Conservation (phyloP, 108 stramenopile species). For the Skeletonema tropicum region DNA sequence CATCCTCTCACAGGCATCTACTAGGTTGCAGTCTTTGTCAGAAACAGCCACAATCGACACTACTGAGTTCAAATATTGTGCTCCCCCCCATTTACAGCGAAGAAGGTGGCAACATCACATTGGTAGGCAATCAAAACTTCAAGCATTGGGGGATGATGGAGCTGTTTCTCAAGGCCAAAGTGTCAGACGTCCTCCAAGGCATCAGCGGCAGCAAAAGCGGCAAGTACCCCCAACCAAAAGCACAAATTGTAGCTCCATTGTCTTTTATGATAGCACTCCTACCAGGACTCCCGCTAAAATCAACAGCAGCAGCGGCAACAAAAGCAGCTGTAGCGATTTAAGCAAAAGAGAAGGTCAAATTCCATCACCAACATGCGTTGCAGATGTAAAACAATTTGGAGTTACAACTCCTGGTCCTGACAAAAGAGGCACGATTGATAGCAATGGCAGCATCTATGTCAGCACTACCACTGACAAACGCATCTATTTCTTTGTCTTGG, state of each 20-base stretch:
- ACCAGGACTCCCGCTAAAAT: background rate
- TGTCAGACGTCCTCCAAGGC: background rate
- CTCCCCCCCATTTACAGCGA: background rate
- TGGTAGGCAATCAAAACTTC: background rate
- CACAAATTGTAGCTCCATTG: conserved; percentile 7
- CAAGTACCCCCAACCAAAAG: background rate
- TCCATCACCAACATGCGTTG: background rate
- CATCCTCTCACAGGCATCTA: conserved; percentile 16
- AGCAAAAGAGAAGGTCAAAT: background rate
- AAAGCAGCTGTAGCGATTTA: background rate
- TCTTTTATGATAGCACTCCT: conserved; percentile 28
- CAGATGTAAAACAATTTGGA: background rate
- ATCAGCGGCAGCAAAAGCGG: background rate
- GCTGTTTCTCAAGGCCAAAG: background rate
- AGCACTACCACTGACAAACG: background rate
- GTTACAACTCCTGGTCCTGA: background rate
- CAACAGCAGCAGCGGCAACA: background rate
- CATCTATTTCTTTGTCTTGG: conserved; percentile 41
- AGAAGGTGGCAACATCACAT: background rate
- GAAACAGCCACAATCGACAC: conserved; percentile 19
- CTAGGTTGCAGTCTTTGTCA: conserved; percentile 13
- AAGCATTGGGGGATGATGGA: background rate
- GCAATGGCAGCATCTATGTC: background rate
- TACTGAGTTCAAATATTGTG: background rate
- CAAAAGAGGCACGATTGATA: background rate